Conservation (phyloP, 208 protist genomes). For the Acanthamoeba sp. region DNA sequence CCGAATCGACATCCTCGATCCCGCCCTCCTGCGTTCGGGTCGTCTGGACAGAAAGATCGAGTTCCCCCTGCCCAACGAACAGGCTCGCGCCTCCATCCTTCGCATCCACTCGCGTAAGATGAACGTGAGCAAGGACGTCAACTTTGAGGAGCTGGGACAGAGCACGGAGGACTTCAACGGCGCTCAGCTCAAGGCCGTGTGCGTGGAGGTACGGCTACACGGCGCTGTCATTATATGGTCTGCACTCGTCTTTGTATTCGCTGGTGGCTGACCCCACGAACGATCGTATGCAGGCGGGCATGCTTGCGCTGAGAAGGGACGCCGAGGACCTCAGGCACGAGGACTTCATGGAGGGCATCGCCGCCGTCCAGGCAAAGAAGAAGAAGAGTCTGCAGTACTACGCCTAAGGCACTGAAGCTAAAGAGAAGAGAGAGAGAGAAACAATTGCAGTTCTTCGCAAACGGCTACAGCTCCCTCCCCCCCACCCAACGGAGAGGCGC, state of each 20-base stretch:
- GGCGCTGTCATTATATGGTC: too few species aligned
- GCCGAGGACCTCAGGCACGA: conserved; percentile 94
- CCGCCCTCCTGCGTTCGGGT: conserved; percentile 99
- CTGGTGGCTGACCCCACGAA: too few species aligned
- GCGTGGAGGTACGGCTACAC: conserved; percentile 95
- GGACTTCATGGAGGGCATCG: conserved; percentile 98
- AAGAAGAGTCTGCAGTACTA: conserved; percentile 99
- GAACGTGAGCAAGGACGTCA: conserved; percentile 95
- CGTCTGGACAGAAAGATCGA: conserved; percentile 99
- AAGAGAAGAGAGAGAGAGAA: too few species aligned
- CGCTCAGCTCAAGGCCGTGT: conserved; percentile 99
- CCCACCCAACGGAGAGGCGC: too few species aligned
- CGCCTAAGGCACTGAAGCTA: conserved; percentile 91
- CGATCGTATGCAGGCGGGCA: conserved; percentile 93
- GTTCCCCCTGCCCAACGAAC: conserved; percentile 99
- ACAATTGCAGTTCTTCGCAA: too few species aligned
- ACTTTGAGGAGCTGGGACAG: conserved; percentile 99
- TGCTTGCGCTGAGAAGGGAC: conserved; percentile 98
- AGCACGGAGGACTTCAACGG: conserved; percentile 99
- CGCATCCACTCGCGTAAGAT: conserved; percentile 99
- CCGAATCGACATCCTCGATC: conserved; percentile 99
- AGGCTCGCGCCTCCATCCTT: conserved; percentile 98
- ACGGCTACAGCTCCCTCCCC: too few species aligned
- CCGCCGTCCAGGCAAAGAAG: conserved; percentile 99
- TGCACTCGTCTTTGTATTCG: too few species aligned